Conservation (phyloP, 2,329 filamentous ascomycete species). For the Cladobotryum protrusum region DNA sequence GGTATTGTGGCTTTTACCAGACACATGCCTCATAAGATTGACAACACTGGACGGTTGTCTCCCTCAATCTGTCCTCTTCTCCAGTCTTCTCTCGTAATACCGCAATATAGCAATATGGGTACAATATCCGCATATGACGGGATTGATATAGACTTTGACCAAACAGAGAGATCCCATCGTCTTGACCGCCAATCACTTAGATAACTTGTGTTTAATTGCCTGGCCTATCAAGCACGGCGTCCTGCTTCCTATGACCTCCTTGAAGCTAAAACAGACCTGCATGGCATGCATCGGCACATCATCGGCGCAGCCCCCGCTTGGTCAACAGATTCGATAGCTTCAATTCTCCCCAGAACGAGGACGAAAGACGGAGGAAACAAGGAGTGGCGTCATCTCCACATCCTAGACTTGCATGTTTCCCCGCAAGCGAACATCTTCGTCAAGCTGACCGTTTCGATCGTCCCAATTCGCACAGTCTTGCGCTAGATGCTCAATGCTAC, state of each 20-base stretch:
- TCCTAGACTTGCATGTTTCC: slow-evolving; percentile 6
- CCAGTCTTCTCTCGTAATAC: too few species aligned
- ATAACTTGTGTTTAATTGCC: neutral
- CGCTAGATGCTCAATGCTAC: neutral
- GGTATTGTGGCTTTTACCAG: too few species aligned
- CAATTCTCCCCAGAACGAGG: slow-evolving; percentile 7
- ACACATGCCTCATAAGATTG: too few species aligned
- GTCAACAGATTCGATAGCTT: neutral
- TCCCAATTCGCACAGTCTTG: slow-evolving; percentile 13
- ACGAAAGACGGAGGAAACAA: neutral
- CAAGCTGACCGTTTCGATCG: slow-evolving; percentile 14
- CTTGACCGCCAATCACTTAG: neutral
- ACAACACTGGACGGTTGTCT: too few species aligned
- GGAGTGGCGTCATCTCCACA: slow-evolving; percentile 10
- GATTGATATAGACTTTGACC: too few species aligned
- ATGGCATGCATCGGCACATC: slow-evolving; percentile 9
- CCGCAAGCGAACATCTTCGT: slow-evolving; percentile 10
- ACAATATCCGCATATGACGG: too few species aligned
- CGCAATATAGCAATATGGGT: too few species aligned
- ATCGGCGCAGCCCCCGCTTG: slow-evolving; percentile 6
- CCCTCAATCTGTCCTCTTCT: too few species aligned
- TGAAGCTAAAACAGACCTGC: slow-evolving; percentile 9
- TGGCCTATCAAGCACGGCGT: neutral
- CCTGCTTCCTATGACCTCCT: neutral
- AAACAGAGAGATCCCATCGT: too few species aligned